A percentile compares a stretch with the other conserved stretches of the same genome.
These are phyloP conservation scores for Artemisia annua DNA, from an alignment of 129 eudicot genomes.

Conservation along the genomic window DNA sequence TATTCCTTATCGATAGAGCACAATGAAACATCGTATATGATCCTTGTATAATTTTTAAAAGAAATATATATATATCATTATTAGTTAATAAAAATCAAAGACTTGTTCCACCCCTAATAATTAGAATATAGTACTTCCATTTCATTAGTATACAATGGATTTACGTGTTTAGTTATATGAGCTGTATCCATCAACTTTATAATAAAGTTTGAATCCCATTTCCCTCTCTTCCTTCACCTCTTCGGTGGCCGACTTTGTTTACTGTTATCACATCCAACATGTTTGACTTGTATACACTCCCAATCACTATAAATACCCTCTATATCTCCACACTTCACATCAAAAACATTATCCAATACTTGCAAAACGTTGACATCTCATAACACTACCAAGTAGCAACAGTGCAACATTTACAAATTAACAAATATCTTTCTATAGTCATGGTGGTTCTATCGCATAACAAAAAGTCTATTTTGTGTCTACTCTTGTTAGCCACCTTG, in stretches of 20 bases:
- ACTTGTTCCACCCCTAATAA: neutral
- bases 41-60: no score
- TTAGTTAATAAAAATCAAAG: no score
- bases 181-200: constrained; percentile 7
- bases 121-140: neutral
- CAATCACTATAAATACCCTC: constrained; percentile 8
- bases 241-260: constrained; percentile 23
- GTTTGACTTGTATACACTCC: constrained; percentile 8
- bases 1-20: no score
- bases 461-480: constrained; percentile 2
- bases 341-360: neutral
- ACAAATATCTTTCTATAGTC: neutral
- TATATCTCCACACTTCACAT: constrained; percentile 1
- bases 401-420: no score
- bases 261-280: constrained; percentile 15
- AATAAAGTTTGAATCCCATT: neutral
- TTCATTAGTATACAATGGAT: no score
- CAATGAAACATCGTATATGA: no score
- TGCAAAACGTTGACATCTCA: no score
- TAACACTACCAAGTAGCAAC: no score
- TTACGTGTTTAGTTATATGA: neutral
- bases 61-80: no score
- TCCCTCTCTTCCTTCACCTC: neutral
- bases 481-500: constrained; percentile 29
- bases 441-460: constrained; percentile 9